A percentile compares a stretch with the other conserved stretches of the same genome.
Evolutionary conservation across 192 early-diverging fungal genomes (phyloP).

Genomic region (Podila epigama): DNA sequence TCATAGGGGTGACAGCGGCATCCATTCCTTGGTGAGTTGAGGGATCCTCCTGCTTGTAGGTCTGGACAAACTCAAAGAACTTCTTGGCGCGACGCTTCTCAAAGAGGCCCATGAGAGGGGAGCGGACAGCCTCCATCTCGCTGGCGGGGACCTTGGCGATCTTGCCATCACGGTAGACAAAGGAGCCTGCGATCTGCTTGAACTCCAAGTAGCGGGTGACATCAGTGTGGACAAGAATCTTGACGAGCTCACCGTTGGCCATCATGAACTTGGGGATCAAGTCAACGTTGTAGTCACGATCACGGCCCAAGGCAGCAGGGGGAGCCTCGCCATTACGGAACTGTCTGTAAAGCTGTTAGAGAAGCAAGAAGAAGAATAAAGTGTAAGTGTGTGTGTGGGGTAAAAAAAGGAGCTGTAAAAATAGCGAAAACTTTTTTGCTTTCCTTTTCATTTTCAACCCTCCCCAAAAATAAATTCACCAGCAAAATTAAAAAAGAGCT

Average conservation of each 20-base stretch:
- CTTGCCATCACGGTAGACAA: constrained; percentile 87
- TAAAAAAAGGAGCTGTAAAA: not conserved
- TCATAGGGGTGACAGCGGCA: constrained; percentile 78
- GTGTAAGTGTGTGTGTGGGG: not conserved
- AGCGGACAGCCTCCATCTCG: constrained; percentile 84
- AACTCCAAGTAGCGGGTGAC: constrained; percentile 99
- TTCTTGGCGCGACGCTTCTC: constrained; percentile 93
- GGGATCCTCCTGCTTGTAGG: constrained; percentile 85
- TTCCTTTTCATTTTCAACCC: not conserved
- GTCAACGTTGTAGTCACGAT: constrained; percentile 97
- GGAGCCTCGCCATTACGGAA: constrained; percentile 65
- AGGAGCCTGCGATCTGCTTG: constrained; percentile 93
- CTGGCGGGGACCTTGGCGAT: constrained; percentile 97
- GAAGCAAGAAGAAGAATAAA: constrained; percentile 6
- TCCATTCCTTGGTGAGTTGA: constrained; percentile 86
- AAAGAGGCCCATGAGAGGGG: constrained; percentile 90
- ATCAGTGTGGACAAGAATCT: constrained; percentile 96
- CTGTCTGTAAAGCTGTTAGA: constrained; percentile 69
- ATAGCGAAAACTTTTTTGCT: constrained; percentile 7
- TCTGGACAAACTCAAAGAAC: constrained; percentile 97
- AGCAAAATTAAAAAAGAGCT: not conserved
- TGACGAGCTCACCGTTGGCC: constrained; percentile 97
- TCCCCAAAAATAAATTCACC: not conserved
- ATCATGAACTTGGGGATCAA: constrained; percentile 99
- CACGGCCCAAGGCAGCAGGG: constrained; percentile 66